Evolutionary conservation across 305 asterid species (phyloP).

Genomic region (Solanum hybrid): DNA sequence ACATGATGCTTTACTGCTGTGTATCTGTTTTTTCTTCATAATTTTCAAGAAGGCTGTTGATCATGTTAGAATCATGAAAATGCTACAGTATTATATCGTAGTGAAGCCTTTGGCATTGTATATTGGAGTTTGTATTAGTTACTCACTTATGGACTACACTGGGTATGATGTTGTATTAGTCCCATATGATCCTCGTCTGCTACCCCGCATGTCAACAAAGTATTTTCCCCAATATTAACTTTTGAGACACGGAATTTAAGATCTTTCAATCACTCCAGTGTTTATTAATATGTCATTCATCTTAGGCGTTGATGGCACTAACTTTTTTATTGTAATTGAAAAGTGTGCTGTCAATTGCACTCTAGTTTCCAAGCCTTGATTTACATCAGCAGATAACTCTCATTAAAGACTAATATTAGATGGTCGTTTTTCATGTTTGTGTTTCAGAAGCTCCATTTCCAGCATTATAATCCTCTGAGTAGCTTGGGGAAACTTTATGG

Average conservation of each 20-base stretch:
- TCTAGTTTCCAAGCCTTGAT: neutral
- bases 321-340: neutral
- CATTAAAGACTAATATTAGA: neutral
- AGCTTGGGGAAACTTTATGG: neutral
- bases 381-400: neutral
- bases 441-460: neutral
- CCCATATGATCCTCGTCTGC: neutral
- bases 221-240: neutral
- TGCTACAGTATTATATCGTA: neutral
- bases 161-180: neutral
- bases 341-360: neutral
- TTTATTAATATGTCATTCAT: neutral
- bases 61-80: neutral
- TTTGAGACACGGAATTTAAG: neutral
- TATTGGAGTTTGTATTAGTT: neutral
- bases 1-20: neutral
- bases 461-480: neutral
- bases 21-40: neutral
- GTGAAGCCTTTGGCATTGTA: neutral
- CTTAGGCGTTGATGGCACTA: neutral
- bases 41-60: neutral
- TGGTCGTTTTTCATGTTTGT: neutral
- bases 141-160: neutral
- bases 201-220: neutral
- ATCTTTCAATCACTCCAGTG: neutral